Evolutionary conservation across 2,329 filamentous ascomycete genomes (phyloP).

Genomic region (Hymenoscyphus fructigenus): DNA sequence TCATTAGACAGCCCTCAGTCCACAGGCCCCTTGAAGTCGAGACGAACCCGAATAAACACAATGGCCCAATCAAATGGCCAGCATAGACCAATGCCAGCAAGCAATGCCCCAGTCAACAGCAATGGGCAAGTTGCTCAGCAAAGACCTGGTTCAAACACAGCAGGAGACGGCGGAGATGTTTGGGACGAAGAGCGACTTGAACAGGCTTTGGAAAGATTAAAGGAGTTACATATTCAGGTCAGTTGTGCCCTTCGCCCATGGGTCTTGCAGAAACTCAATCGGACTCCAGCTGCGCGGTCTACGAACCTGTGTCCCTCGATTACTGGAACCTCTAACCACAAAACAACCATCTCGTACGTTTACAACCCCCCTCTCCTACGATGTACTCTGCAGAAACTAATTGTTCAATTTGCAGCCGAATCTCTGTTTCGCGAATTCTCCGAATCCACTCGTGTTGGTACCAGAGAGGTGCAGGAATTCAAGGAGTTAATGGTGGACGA

Average conservation of each 20-base stretch:
- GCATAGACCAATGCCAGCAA: conserved; percentile 6
- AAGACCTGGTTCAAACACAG: neutral
- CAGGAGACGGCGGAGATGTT: conserved; percentile 20
- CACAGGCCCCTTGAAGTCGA: neutral
- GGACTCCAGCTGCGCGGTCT: conserved; percentile 45
- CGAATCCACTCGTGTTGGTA: conserved; percentile 47
- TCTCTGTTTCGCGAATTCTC: conserved; percentile 48
- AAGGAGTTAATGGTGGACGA: conserved; percentile 31
- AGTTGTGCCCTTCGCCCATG: conserved; percentile 2
- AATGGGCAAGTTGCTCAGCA: conserved; percentile 13
- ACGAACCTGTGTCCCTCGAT: conserved; percentile 49
- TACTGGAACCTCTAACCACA: conserved; percentile 51
- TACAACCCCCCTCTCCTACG: neutral
- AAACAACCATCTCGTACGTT: conserved; percentile 52
- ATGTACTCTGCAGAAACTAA: neutral
- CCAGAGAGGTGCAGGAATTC: conserved; percentile 50
- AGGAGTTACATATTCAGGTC: conserved; percentile 40
- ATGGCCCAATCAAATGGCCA: conserved; percentile 12
- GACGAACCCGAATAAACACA: neutral
- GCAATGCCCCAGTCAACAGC: neutral
- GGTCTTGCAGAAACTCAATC: conserved; percentile 6
- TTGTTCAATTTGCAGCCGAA: conserved; percentile 45
- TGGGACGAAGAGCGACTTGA: conserved; percentile 38
- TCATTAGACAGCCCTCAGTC: neutral
- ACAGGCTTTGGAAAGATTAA: conserved; percentile 34